Evolutionary conservation across 495 filamentous ascomycete genomes (phyloP), one percentile per base, ranked within the genome.

Genomic region (Neurospora africana): DNA sequence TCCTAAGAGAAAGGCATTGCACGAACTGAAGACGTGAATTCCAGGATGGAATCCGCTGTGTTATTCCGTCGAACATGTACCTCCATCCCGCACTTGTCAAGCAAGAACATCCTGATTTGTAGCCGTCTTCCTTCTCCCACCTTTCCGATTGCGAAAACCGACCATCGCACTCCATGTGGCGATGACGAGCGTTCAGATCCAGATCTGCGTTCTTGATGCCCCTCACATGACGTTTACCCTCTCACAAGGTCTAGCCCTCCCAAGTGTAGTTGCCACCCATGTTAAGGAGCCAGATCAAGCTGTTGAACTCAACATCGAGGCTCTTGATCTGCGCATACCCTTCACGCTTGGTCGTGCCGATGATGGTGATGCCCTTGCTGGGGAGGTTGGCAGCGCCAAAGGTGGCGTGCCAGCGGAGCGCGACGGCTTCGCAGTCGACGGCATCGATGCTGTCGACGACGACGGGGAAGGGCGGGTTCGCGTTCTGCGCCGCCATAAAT

Each of bases 231-330:
- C 27, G n/a, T 33, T 61, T 58, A 2, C 41, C 39, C 47, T 19
- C 6, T 30, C 13, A 61, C 27, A 30, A 30, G 30, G 36, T 72
- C 74, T 77, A 79, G 44, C 79, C 78, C 71, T 77, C 77, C 79
- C 79, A 81, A 53, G 72, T 73, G 73, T 80, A 81, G 74, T 70
- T 78, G 61, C 78, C 78, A 68, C 78, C 78, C 79, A 80, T 80
- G 73, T 80, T 75, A 43, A 79, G 77, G 75, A 80, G 78, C 79
- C 79, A 81, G 43, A 77, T 77, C 72, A 81, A 68, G 44, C 78
- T 78, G 78, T 81, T 81, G 75, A 81, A 81, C 77, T 81, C 78
- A 72, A 80, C 72, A 65, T 79, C 77, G 58, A 80, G 71, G 75
- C 76, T 76, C 67, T 68, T 75, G 72, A 80, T 80, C 73, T 80